Conservation (phyloP, 1,284 basidiomycete genomes). For the Cutaneotrichosporon spelunceum region DNA sequence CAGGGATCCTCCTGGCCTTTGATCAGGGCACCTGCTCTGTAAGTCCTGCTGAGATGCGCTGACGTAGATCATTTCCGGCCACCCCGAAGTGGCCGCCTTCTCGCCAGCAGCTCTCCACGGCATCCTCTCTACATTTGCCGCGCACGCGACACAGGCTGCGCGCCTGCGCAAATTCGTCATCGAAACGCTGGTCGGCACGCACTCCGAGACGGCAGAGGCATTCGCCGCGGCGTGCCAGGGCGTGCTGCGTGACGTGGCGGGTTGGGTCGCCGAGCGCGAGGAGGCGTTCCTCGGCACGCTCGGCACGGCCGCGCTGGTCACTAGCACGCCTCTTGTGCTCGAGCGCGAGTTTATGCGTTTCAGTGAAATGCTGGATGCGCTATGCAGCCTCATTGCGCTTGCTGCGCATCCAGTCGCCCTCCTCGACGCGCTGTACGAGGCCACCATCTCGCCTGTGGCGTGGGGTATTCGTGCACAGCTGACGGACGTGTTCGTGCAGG, state of each 20-base stretch:
- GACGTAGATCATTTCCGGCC: conserved; percentile 22
- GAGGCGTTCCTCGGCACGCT: conserved; percentile 57
- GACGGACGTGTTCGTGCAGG: conserved; percentile 61
- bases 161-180: conserved; percentile 62
- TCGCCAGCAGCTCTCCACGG: conserved; percentile 63
- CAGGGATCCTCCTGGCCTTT: conserved; percentile 35
- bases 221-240: conserved; percentile 69
- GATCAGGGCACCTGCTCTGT: conserved; percentile 30
- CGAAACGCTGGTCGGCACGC: conserved; percentile 34
- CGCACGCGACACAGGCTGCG: conserved; percentile 59
- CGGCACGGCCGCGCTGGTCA: neutral
- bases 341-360: conserved; percentile 57
- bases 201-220: conserved; percentile 68
- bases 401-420: conserved; percentile 58
- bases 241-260: conserved; percentile 60
- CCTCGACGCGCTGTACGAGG: conserved; percentile 62
- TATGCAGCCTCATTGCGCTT: conserved; percentile 54
- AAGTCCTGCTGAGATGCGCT: conserved; percentile 14
- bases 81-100: conserved; percentile 55
- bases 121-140: conserved; percentile 60
- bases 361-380: conserved; percentile 56
- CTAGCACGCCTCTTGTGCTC: conserved; percentile 61
- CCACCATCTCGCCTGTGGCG: conserved; percentile 53
- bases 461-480: conserved; percentile 44
- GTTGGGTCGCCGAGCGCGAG: conserved; percentile 69